Evolutionary conservation across 1,284 basidiomycete species (phyloP).

Genomic region (Rhodofomes roseus): DNA sequence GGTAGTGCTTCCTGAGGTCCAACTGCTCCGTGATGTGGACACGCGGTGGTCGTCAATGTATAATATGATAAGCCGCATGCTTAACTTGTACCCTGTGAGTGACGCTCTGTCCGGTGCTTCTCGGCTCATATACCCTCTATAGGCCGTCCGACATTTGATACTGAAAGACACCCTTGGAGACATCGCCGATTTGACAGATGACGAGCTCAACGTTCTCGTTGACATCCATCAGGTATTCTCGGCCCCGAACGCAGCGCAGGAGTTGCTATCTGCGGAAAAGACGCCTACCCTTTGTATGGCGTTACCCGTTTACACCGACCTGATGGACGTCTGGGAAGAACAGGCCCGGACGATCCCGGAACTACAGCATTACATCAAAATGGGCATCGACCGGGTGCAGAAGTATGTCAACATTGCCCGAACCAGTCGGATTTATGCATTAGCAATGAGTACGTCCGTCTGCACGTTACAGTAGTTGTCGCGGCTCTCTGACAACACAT

Average conservation of each 20-base stretch:
- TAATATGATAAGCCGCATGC: constrained; percentile 28
- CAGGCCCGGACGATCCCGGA: constrained; percentile 6
- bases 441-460: constrained; percentile 35
- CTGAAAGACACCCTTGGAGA: too few relatives aligned
- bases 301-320: constrained; percentile 11
- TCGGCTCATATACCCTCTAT: too few relatives aligned
- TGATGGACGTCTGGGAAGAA: constrained; percentile 3
- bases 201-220: constrained; percentile 5
- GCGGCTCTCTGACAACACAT: constrained; percentile 1
- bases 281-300: constrained; percentile 24
- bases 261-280: constrained; percentile 23
- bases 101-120: not conserved
- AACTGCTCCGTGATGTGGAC: constrained; percentile 25
- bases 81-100: constrained; percentile 20
- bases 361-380: constrained; percentile 13
- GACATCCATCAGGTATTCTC: constrained; percentile 13
- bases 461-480: too few relatives aligned
- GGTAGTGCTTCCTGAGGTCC: constrained; percentile 6
- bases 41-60: constrained; percentile 29
- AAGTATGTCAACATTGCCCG: constrained; percentile 27
- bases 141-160: too few relatives aligned
- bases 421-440: constrained; percentile 26
- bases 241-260: constrained; percentile 22
- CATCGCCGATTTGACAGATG: too few relatives aligned
- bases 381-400: constrained; percentile 25